A percentile compares a stretch with the other conserved stretches of the same genome.
Evolutionary conservation across 148 eudicot species (phyloP).

Genomic region (Chenopodium quinoa): DNA sequence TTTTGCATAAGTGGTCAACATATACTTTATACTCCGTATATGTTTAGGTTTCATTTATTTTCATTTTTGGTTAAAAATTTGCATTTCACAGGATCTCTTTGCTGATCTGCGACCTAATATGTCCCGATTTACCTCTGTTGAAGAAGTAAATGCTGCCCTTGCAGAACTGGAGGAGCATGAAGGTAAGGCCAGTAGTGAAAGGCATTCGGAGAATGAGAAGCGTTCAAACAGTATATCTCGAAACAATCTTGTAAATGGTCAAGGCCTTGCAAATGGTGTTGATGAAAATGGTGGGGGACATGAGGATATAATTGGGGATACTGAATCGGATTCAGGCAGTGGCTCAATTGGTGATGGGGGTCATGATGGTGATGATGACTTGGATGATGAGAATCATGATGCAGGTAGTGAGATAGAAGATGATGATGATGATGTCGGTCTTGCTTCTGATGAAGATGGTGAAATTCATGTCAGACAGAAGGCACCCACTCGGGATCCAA

Average conservation of each 20-base stretch:
- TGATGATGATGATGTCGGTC: constrained; percentile 56
- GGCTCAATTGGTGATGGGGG: constrained; percentile 62
- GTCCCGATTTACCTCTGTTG: constrained; percentile 75
- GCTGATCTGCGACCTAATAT: constrained; percentile 92
- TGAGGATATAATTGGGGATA: constrained; percentile 54
- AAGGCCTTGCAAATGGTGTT: constrained; percentile 48
- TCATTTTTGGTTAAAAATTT: constrained; percentile 10
- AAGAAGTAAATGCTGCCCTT: constrained; percentile 76
- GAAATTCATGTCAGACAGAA: constrained; percentile 81
- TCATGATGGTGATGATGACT: constrained; percentile 65
- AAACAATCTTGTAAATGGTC: constrained; percentile 48
- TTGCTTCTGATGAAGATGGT: constrained; percentile 83
- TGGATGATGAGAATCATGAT: constrained; percentile 71
- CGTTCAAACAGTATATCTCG: constrained; percentile 45
- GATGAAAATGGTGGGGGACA: constrained; percentile 70
- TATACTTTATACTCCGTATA: background rate
- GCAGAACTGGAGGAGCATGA: constrained; percentile 85
- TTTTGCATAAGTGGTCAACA: background rate
- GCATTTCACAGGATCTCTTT: constrained; percentile 67
- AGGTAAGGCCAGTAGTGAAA: constrained; percentile 59
- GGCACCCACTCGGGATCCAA: constrained; percentile 55
- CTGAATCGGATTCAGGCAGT: constrained; percentile 71
- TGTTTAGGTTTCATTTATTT: background rate
- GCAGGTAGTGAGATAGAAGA: constrained; percentile 64
- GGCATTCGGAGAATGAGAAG: constrained; percentile 52